phyloP scores from a whole-genome alignment of 2,329 filamentous ascomycete genomes.

The Penicillium decumbens region DNA sequence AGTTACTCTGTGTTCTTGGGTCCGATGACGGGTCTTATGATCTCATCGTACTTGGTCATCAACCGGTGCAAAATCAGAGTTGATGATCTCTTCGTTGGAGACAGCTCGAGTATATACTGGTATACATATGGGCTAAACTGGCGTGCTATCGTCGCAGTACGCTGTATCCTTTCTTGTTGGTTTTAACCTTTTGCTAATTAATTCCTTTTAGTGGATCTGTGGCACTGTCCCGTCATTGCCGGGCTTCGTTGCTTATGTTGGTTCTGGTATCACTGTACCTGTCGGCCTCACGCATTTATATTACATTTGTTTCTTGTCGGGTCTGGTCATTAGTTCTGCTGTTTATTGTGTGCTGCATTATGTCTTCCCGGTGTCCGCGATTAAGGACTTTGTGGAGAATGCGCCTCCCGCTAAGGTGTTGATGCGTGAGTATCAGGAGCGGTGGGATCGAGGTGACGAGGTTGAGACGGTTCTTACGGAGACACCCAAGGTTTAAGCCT shows the following conservation, averaged over 20 bases:
- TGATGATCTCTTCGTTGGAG: not conserved
- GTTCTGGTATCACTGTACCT: not conserved
- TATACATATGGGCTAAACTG: not conserved
- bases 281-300: not conserved
- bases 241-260: not conserved
- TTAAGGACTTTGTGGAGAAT: not conserved
- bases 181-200: not conserved
- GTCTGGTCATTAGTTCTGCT: not conserved
- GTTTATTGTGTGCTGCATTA: not conserved
- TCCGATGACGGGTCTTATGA: constrained; percentile 44
- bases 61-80: constrained; percentile 36
- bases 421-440: not conserved
- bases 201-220: not conserved
- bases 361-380: not conserved
- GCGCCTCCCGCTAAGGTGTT: not conserved
- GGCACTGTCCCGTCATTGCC: not conserved
- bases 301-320: not conserved
- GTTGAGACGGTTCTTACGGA: not conserved
- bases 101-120: not conserved
- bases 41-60: constrained; percentile 46
- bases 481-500: too few species aligned
- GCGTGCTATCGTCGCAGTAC: not conserved
- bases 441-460: not conserved
- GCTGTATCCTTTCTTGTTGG: not conserved
- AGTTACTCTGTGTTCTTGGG: constrained; percentile 45